Evolutionary conservation across 768 basidiomycete species (phyloP).

Genomic region (Clitopilus passeckerianus): DNA sequence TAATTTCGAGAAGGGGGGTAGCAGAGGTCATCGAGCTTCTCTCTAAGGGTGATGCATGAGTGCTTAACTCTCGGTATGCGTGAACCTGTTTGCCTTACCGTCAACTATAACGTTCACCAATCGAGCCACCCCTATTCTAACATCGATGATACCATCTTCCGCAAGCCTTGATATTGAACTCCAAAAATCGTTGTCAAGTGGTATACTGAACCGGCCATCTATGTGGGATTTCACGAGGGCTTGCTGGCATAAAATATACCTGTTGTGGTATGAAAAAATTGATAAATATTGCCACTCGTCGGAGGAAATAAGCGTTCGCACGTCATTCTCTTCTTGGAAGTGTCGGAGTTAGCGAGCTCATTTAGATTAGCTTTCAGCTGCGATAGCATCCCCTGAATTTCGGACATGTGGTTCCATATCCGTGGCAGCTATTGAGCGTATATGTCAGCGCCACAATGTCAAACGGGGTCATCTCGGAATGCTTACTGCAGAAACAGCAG

Average conservation of each 20-base stretch:
- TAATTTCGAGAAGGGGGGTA: slow-evolving; percentile 28
- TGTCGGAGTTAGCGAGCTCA: slow-evolving; percentile 38
- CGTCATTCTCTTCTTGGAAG: slow-evolving; percentile 68
- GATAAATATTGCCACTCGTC: background rate
- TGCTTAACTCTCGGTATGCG: background rate
- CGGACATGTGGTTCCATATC: slow-evolving; percentile 35
- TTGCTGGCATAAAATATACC: slow-evolving; percentile 73
- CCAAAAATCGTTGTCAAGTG: slow-evolving; percentile 48
- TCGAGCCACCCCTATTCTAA: slow-evolving; percentile 82
- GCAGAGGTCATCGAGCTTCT: background rate
- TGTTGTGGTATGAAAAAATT: slow-evolving; percentile 26
- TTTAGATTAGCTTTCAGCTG: slow-evolving; percentile 36
- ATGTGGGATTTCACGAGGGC: slow-evolving; percentile 40
- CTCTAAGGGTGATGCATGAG: too few relatives aligned
- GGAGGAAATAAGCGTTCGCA: slow-evolving; percentile 29
- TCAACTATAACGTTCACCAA: slow-evolving; percentile 53
- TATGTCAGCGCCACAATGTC: background rate
- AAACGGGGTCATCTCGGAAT: slow-evolving; percentile 7
- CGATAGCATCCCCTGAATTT: slow-evolving; percentile 26
- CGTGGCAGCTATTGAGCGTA: slow-evolving; percentile 38
- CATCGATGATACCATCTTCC: slow-evolving; percentile 71
- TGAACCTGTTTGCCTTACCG: slow-evolving; percentile 26
- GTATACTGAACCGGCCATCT: slow-evolving; percentile 27
- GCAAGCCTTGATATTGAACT: slow-evolving; percentile 50
- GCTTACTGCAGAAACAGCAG: slow-evolving; percentile 62